Percentiles rank a stretch among this genome's conserved stretches.
Evolutionary conservation across 345 rosid species (phyloP).

Genomic region (Abelmoschus esculentus): DNA sequence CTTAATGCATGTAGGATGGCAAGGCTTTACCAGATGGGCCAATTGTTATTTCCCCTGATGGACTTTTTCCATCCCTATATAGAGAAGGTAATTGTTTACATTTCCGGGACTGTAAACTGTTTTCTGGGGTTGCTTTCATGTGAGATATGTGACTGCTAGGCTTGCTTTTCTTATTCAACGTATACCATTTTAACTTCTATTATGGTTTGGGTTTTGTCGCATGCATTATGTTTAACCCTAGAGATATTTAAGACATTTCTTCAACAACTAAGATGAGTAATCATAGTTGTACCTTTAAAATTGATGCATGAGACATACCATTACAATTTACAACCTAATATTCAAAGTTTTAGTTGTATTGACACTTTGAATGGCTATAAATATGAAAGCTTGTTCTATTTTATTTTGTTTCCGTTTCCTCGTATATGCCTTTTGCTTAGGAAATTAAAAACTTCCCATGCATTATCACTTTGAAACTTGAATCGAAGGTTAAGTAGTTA

Average conservation of each 20-base stretch:
- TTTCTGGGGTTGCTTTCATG: background rate
- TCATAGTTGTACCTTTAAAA: background rate
- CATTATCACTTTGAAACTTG: background rate
- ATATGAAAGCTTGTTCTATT: background rate
- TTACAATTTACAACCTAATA: background rate
- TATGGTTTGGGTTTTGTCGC: background rate
- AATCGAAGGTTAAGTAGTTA: background rate
- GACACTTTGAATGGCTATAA: background rate
- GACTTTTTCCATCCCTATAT: conserved; percentile 81
- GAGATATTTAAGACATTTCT: background rate
- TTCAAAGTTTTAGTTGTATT: background rate
- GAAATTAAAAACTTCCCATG: background rate
- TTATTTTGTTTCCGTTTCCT: background rate
- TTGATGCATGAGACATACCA: background rate
- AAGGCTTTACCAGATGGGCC: conserved; percentile 97
- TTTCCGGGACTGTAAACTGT: conserved; percentile 4
- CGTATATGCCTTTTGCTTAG: background rate
- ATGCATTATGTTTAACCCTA: background rate
- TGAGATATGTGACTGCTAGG: background rate
- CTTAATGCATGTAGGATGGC: conserved; percentile 53
- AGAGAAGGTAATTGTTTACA: conserved; percentile 66
- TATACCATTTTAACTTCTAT: background rate
- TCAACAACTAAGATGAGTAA: background rate
- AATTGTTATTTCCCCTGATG: conserved; percentile 95
- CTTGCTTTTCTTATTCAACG: background rate